Evolutionary conservation across 1,284 basidiomycete genomes (phyloP).

Genomic region (Ceratorhiza oryzae-sativae): DNA sequence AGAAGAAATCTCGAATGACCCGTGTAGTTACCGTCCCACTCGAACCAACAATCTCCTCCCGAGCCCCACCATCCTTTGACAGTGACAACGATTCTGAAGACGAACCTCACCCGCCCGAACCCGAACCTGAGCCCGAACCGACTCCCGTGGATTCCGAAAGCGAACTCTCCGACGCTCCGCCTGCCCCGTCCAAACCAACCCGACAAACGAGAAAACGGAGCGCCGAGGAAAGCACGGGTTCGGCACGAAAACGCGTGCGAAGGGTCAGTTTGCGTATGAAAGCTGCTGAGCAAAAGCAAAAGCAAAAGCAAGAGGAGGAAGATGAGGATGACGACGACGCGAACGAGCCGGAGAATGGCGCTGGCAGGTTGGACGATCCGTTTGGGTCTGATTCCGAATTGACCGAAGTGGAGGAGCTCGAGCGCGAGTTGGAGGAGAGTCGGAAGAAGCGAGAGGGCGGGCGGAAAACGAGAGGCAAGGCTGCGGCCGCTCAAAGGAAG

Average conservation of each 20-base stretch:
- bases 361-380: conserved; percentile 31
- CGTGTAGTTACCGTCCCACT: conserved; percentile 21
- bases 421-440: conserved; percentile 37
- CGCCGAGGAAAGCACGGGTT: conserved; percentile 64
- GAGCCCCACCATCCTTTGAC: conserved; percentile 3
- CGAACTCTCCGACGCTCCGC: conserved; percentile 23
- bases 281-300: conserved; percentile 50
- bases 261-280: conserved; percentile 70
- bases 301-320: conserved; percentile 9
- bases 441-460: conserved; percentile 43
- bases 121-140: not conserved
- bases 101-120: not conserved
- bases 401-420: conserved; percentile 44
- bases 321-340: conserved; percentile 18
- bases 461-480: conserved; percentile 37
- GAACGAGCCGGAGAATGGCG: conserved; percentile 18
- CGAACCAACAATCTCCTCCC: conserved; percentile 16
- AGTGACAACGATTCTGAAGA: conserved; percentile 9
- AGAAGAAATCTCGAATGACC: conserved; percentile 48
- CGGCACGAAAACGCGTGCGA: conserved; percentile 42
- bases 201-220: conserved; percentile 62
- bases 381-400: conserved; percentile 42
- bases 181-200: conserved; percentile 1
- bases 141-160: not conserved
- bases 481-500: conserved; percentile 39